Evolutionary conservation across 129 eudicot species (phyloP), one percentile per base, ranked within the genome.

Genomic region (Smallanthus sonchifolius): DNA sequence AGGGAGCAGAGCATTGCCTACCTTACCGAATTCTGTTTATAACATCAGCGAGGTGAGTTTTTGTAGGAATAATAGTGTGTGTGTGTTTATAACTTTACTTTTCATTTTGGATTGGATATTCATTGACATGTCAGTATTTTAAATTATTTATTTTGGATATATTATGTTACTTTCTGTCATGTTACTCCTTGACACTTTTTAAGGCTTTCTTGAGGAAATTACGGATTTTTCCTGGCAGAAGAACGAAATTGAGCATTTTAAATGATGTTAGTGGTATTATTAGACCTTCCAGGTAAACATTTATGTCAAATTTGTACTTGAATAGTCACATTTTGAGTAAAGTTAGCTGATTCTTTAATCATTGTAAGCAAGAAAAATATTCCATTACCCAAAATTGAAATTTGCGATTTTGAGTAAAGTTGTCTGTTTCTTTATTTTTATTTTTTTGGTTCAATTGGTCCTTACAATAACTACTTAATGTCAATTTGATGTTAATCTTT

Each of bases 1-100:
- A 2, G 98, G 98, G 66, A 89, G 90, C 84, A 84, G 98, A 86
- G 98, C 98, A 74, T 83, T 92, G 75, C 98, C 96, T 17, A 92
- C 98, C 69, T 79, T 92, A 37, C 98, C 96, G 14, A 92, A 92
- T 84, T 92, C 84, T 70, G 67, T 92, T 37, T 81, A 71, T 61
- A 91, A 92, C 81, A 82, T 92, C 95, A 85, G 83, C 51, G 98
- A 92, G 92, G 98, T 92, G 75, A 37, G 77, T 61, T 65, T 61
- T 34, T 69, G 39, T 9, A 63, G 44, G 45, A 66, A 63, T 24
- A 51, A 65, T 43, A 35, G 20, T 42, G n/a, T 36, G n/a, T 71
- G 38, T 71, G 3, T n/a, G 40, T 47, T n/a, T 2, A 0, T 43
- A 24, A 24, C 13, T 35, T 30, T 24, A 37, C 5, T 42, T 1